These are phyloP conservation scores for Amoeboaphelidium protococcarum DNA, from an alignment of 371 early-diverging fungal genomes.

Conservation along the genomic window DNA sequence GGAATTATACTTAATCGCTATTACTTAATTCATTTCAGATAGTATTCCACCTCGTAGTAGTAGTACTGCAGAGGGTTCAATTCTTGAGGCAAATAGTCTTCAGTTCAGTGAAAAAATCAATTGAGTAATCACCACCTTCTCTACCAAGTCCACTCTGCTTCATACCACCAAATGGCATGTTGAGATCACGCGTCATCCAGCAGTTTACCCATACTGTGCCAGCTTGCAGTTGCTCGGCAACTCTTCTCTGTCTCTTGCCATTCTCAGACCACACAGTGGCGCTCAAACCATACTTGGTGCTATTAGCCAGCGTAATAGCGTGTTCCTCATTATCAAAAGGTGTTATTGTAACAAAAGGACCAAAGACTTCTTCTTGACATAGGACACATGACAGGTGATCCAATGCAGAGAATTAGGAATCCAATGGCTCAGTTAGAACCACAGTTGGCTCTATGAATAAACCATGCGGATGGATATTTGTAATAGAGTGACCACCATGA, in stretches of 20 bases:
- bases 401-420: no score
- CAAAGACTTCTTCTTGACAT: conserved; percentile 64
- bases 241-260: conserved; percentile 24
- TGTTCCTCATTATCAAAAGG: conserved; percentile 41
- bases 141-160: conserved; percentile 15
- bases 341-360: conserved; percentile 39
- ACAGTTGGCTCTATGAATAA: no score
- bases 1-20: neutral
- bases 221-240: conserved; percentile 18
- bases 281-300: conserved; percentile 41
- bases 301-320: conserved; percentile 36
- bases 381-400: conserved; percentile 8
- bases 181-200: conserved; percentile 36
- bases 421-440: no score
- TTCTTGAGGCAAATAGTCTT: conserved; percentile 21
- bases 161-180: conserved; percentile 32
- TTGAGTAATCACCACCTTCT: conserved; percentile 22
- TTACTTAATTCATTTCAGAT: neutral
- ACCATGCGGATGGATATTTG: no score
- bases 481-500: conserved; percentile 13
- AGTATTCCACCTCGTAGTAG: no score
- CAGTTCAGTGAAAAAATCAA: conserved; percentile 26
- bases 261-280: conserved; percentile 48
- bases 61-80: no score
- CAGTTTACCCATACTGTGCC: conserved; percentile 47